Evolutionary conservation across 1,284 basidiomycete genomes (phyloP), one percentile per base, ranked within the genome.

Genomic region (Moniliophthora roreri): DNA sequence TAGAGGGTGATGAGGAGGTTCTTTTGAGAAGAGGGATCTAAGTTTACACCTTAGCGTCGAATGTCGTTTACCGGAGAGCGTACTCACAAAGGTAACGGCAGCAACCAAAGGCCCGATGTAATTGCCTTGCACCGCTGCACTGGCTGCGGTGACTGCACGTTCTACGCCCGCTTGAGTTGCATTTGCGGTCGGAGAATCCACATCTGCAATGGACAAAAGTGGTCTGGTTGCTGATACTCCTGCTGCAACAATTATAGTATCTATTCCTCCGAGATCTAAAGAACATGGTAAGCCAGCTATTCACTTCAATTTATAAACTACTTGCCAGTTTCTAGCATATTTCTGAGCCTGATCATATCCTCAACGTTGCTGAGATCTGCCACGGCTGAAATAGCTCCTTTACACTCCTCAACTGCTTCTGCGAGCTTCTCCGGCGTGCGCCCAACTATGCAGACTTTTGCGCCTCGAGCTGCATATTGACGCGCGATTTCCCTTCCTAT

Each of bases 201-300:
- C 75, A 0, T 86, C 86, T 9, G 91, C 87, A 4, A 92, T 72
- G 13, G 84, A 81, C 63, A 95, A 77, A 15, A 97, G 70, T 0
- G 93, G 90, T 44, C 82, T 82, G 1, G 94, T 77, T 2, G 93
- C 87, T 1, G 91, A 93, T 0, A 95, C 90, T 4, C 95, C 95
- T 6, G 94, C 93, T 50, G 85, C 81, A 51, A 97, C 83, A 42
- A 94, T 75, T 3, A 96, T 66, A 0, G 94, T 97, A 66, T 97
- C 94, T 2, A 96, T 60, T 11, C 93, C 91, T 3, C 71, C 74
- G 89, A 92, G 93, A 54, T 76, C 93, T 94, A 52, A 1, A 49
- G 5, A 23, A 7, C 6, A 51, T 37, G 8, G 21, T 53, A 53
- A 35, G 23, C 36, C 42, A n/a, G 11, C 20, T 26, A 18, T 15